phyloP scores from a whole-genome alignment of 2,329 filamentous ascomycete genomes.

The Diplodia corticola region DNA sequence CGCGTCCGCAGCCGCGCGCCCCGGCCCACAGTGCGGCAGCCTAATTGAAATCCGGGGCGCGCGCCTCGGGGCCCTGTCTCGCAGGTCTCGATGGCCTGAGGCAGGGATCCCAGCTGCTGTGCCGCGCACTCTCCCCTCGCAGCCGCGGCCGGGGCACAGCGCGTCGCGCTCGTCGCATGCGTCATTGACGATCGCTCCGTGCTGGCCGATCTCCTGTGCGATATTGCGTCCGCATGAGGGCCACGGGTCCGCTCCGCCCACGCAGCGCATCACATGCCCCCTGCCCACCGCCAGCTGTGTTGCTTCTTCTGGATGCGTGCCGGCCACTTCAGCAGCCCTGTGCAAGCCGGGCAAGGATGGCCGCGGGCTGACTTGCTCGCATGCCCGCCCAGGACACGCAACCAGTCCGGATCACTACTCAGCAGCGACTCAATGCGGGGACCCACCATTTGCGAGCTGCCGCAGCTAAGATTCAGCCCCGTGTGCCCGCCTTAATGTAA shows the following conservation, averaged over 20 bases:
- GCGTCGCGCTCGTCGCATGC: conserved; percentile 8
- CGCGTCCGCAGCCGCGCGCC: conserved; percentile 1
- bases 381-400: conserved; percentile 17
- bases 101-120: conserved; percentile 16
- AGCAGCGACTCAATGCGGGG: conserved; percentile 23
- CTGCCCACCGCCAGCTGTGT: conserved; percentile 14
- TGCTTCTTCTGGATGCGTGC: conserved; percentile 11
- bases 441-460: conserved; percentile 20
- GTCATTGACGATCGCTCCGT: conserved; percentile 14
- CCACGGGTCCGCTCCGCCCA: conserved; percentile 14
- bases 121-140: background rate
- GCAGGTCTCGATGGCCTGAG: background rate
- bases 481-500: conserved; percentile 23
- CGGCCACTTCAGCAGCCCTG: conserved; percentile 19
- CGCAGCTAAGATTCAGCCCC: conserved; percentile 23
- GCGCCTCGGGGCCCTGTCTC: background rate
- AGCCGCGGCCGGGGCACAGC: background rate
- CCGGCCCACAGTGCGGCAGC: background rate
- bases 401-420: conserved; percentile 17
- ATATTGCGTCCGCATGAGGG: conserved; percentile 14
- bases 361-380: conserved; percentile 21
- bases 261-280: conserved; percentile 15
- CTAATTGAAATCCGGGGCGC: conserved; percentile 1
- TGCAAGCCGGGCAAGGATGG: conserved; percentile 18
- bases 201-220: conserved; percentile 19